phyloP scores from a whole-genome alignment of 345 rosid genomes.

The Nephelium lappaceum region DNA sequence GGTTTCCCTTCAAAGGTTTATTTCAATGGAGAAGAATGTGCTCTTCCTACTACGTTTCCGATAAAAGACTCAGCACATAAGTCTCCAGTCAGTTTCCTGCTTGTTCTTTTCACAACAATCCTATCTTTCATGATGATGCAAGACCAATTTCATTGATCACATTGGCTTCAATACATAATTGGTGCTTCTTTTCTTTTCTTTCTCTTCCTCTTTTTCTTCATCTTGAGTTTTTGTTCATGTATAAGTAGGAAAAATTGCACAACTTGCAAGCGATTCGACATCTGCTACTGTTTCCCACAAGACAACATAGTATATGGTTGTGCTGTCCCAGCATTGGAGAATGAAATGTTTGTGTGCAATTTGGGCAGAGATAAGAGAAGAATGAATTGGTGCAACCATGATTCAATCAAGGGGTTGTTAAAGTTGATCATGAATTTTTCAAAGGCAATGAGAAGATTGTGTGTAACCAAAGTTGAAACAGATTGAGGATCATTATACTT shows the following conservation, averaged over 20 bases:
- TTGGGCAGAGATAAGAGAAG: background rate
- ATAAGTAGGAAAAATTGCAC: background rate
- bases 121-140: conserved; percentile 44
- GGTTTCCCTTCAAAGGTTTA: conserved; percentile 74
- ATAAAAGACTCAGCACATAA: conserved; percentile 40
- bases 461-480: background rate
- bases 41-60: conserved; percentile 69
- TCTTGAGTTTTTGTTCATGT: background rate
- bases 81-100: conserved; percentile 25
- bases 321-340: background rate
- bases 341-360: background rate
- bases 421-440: background rate
- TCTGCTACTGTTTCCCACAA: background rate
- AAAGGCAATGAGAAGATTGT: background rate
- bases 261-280: background rate
- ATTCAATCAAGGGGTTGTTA: background rate
- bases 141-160: conserved; percentile 26
- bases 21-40: conserved; percentile 96
- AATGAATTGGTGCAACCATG: background rate
- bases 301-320: background rate
- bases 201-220: background rate
- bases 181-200: background rate
- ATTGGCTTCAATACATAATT: background rate
- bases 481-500: background rate
- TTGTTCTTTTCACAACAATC: conserved; percentile 29